phyloP scores from a whole-genome alignment of 306 rosid genomes.

The Spatholobus suberectus region DNA sequence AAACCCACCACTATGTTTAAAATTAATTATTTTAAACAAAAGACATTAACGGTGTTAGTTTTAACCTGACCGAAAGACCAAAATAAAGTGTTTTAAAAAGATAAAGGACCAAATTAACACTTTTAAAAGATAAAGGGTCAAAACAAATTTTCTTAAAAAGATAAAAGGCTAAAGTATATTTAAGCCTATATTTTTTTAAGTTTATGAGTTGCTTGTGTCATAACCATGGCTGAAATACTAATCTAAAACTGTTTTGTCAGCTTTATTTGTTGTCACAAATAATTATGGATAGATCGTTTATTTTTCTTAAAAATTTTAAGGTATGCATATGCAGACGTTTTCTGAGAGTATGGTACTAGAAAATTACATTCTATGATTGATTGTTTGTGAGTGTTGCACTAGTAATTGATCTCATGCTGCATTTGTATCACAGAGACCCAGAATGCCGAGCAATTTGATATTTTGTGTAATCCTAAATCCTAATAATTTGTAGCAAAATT shows the following conservation, averaged over 20 bases:
- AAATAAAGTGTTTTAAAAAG: too few relatives aligned
- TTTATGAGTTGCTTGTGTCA: too few relatives aligned
- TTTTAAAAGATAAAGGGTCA: too few relatives aligned
- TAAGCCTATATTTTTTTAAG: too few relatives aligned
- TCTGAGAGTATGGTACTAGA: neutral
- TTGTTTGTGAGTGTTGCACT: constrained; percentile 5
- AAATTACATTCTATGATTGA: neutral
- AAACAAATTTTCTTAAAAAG: too few relatives aligned
- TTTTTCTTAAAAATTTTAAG: neutral
- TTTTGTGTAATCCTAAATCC: neutral
- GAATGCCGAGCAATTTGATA: constrained; percentile 12
- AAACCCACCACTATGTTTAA: too few relatives aligned
- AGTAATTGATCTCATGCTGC: constrained; percentile 31
- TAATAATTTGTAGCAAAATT: constrained; percentile 5
- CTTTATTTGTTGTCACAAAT: constrained; percentile 15
- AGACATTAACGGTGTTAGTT: too few relatives aligned
- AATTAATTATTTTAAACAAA: too few relatives aligned
- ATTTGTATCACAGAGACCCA: neutral
- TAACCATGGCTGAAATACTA: constrained; percentile 23
- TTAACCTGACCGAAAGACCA: too few relatives aligned
- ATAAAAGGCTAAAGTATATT: too few relatives aligned
- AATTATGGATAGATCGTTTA: neutral
- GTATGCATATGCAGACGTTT: neutral
- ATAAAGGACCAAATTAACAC: too few relatives aligned
- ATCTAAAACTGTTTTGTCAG: neutral